phyloP scores from a whole-genome alignment of 148 eudicot genomes.

The Camellia japonica region DNA sequence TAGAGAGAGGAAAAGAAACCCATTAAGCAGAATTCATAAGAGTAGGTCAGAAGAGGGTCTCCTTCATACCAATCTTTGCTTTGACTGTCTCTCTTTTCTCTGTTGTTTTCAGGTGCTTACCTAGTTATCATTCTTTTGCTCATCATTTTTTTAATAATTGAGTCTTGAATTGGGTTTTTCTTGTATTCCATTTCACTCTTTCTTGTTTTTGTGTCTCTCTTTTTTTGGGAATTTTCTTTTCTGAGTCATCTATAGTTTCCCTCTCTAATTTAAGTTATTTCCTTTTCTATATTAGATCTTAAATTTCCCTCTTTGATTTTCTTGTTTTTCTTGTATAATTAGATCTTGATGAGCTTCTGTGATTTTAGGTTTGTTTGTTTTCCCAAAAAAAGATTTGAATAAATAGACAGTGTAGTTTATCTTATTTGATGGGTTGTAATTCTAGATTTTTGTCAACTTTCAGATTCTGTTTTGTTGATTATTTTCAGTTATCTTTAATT shows the following conservation, averaged over 20 bases:
- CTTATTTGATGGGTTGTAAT: constrained; percentile 11
- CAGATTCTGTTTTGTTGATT: constrained; percentile 15
- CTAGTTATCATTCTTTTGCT: not conserved
- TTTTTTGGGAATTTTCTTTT: constrained; percentile 11
- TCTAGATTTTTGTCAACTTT: constrained; percentile 1
- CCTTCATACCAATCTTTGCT: constrained; percentile 8
- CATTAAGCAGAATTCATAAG: constrained; percentile 10
- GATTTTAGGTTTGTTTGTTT: not conserved
- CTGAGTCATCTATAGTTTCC: not conserved
- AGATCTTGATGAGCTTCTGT: not conserved
- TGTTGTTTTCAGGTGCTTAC: constrained; percentile 23
- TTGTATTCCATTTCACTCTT: not conserved
- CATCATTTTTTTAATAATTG: constrained; percentile 19
- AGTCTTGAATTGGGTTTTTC: constrained; percentile 14
- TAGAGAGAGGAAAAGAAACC: not conserved
- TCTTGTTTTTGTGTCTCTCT: not conserved
- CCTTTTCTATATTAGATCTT: not conserved
- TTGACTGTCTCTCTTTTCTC: constrained; percentile 1
- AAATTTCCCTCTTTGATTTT: no score
- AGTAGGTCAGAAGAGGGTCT: constrained; percentile 27
- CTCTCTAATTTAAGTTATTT: constrained; percentile 14
- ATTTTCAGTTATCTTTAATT: not conserved
- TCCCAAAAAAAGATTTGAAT: not conserved
- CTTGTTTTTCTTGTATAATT: not conserved
- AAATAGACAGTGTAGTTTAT: not conserved